Percentiles rank a stretch among this genome's conserved stretches.
These are phyloP conservation scores for Apiospora phragmitis DNA, from an alignment of 2,329 filamentous ascomycete genomes.

Conservation along the genomic window DNA sequence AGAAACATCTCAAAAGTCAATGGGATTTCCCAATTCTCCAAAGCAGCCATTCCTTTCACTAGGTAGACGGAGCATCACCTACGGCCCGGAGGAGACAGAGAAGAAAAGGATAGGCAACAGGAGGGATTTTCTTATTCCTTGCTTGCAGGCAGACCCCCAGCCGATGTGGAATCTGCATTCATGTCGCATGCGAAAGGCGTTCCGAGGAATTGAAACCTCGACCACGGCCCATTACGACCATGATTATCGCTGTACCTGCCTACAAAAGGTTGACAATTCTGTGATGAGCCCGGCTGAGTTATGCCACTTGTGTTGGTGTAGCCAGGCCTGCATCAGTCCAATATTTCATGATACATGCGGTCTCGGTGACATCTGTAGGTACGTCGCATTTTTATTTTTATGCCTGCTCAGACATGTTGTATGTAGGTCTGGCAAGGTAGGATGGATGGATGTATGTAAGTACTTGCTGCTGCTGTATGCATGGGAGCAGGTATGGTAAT, in stretches of 20 bases:
- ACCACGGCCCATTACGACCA: not conserved
- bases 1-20: constrained; percentile 4
- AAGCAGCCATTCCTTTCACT: not conserved
- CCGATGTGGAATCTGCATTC: constrained; percentile 4
- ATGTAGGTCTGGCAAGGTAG: not conserved
- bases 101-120: not conserved
- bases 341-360: not conserved
- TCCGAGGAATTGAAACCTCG: constrained; percentile 1
- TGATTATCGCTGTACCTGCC: not conserved
- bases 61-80: not conserved
- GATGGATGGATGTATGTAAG: not conserved
- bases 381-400: not conserved
- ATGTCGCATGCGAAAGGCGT: not conserved
- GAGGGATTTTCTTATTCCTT: not conserved
- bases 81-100: not conserved
- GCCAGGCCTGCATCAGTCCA: not conserved
- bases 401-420: not conserved
- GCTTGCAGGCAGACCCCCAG: not conserved
- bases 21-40: not conserved
- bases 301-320: constrained; percentile 1
- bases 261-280: not conserved
- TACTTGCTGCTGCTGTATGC: not conserved
- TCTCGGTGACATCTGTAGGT: not conserved
- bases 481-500: constrained; percentile 1
- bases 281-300: not conserved